Evolutionary conservation across 352 stramenopile genomes (phyloP).

Genomic region (Globisporangium spiculum): DNA sequence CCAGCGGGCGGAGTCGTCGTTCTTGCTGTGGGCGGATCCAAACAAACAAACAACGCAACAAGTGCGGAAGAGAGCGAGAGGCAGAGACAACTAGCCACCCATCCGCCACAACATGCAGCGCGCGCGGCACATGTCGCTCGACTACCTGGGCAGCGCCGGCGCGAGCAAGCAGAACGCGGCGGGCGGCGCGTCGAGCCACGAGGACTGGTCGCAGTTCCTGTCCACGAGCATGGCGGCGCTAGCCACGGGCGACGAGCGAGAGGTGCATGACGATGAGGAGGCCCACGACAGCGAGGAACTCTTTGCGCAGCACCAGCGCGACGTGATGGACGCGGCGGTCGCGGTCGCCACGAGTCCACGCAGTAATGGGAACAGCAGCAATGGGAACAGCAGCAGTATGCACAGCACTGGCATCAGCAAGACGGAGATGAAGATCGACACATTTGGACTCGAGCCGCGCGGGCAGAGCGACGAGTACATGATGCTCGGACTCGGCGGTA

Average conservation of each 20-base stretch:
- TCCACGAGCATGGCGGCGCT: conserved; percentile 65
- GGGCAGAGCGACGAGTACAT: conserved; percentile 14
- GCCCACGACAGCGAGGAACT: conserved; percentile 10
- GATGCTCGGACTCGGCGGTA: conserved; percentile 16
- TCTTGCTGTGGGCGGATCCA: conserved; percentile 21
- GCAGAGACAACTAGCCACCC: neutral
- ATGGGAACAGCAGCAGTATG: neutral
- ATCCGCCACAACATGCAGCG: conserved; percentile 34
- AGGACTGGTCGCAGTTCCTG: conserved; percentile 63
- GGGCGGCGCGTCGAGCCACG: conserved; percentile 34
- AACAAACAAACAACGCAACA: neutral
- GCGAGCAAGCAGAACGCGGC: conserved; percentile 11
- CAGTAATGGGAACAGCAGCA: neutral
- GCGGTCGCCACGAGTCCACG: conserved; percentile 19
- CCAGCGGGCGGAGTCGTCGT: conserved; percentile 23
- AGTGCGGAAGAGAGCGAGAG: neutral
- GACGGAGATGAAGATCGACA: conserved; percentile 14
- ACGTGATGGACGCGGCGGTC: conserved; percentile 20
- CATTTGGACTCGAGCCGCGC: conserved; percentile 15
- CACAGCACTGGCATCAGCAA: neutral
- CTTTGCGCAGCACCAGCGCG: conserved; percentile 21
- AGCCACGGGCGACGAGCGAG: conserved; percentile 34
- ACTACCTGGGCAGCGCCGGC: conserved; percentile 32
- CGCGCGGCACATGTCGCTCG: conserved; percentile 59
- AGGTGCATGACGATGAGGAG: neutral